Evolutionary conservation across 345 rosid genomes (phyloP), one percentile per base, ranked within the genome.

Genomic region (Kernera saxatilis): DNA sequence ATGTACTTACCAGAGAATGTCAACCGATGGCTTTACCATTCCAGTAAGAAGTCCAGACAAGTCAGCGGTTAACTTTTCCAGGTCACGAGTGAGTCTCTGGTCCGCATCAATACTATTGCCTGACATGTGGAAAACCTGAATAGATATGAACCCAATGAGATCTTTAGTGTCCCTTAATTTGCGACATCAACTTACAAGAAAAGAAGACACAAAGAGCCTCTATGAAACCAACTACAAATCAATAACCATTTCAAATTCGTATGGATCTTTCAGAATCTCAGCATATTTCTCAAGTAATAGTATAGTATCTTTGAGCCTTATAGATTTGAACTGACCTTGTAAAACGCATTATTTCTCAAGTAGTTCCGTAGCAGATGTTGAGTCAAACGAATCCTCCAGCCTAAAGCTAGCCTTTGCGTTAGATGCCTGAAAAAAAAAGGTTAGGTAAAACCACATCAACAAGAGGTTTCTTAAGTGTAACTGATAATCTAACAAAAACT

Each of bases 11-110:
- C 98, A 94, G 29, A 94, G 58, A 80, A 92, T 94, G 81, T 94
- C 97, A 57, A 94, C 97, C 10, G 87, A 82, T 68, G 99, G 99
- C 88, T 94, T 92, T 46, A 94, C 98, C 99, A 94, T 88, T 78
- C 98, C 99, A 64, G 99, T 92, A 49, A 94, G 91, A 56, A 94
- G 77, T 59, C 97, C 96, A 26, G 99, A 87, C 66, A 94, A 83
- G 75, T 92, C 97, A 29, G 82, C 51, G 23, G 99, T 83, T 67
- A 94, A 78, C 78, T 91, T 94, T 66, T 91, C 98, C 36, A 94
- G 86, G 86, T 94, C 99, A 52, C 87, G 87, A 40, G 98, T 94
- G 58, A 94, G 82, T 80, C 99, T 82, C 84, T 94, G 99, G 78
- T 94, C 99, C 4, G 97, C 98, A 82, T 94, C 99, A 67, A 94